A percentile compares a stretch with the other conserved stretches of the same genome.
phyloP scores from a whole-genome alignment of 176 grass and related monocot genomes.

The Phragmites australis region DNA sequence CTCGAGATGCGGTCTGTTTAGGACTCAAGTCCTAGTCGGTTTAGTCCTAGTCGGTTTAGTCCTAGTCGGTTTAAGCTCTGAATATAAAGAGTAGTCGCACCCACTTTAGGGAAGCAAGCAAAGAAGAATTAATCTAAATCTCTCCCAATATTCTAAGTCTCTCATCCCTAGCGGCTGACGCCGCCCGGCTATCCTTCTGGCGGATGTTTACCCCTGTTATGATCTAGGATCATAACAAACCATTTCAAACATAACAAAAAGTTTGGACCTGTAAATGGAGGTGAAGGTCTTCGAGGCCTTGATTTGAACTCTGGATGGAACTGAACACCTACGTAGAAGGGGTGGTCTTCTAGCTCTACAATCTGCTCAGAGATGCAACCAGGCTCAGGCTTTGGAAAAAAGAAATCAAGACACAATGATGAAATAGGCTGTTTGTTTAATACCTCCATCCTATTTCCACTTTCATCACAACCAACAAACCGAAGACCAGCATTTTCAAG shows the following conservation, averaged over 20 bases:
- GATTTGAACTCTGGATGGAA: conserved; percentile 98
- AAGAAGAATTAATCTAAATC: too few relatives aligned
- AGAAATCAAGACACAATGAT: conserved; percentile 2
- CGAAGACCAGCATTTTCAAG: conserved; percentile 73
- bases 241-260: conserved; percentile 19
- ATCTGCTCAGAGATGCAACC: conserved; percentile 52
- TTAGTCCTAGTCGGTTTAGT: too few relatives aligned
- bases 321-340: conserved; percentile 88
- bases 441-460: conserved; percentile 96
- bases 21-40: too few relatives aligned
- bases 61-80: too few relatives aligned
- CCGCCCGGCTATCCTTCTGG: too few relatives aligned
- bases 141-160: too few relatives aligned
- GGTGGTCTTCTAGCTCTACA: conserved; percentile 76
- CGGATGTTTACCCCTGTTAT: too few relatives aligned
- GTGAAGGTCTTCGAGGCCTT: conserved; percentile 78
- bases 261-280: conserved; percentile 75
- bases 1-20: too few relatives aligned
- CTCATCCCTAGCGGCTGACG: too few relatives aligned
- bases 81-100: too few relatives aligned
- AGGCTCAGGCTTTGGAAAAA: conserved; percentile 11
- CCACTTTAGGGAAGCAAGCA: too few relatives aligned
- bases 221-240: too few relatives aligned
- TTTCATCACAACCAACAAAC: conserved; percentile 93
- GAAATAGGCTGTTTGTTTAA: conserved; percentile 8